Percentiles rank a stretch among this genome's conserved stretches.
phyloP scores from a whole-genome alignment of 2,329 filamentous ascomycete species.

The Fusarium subtropicale region DNA sequence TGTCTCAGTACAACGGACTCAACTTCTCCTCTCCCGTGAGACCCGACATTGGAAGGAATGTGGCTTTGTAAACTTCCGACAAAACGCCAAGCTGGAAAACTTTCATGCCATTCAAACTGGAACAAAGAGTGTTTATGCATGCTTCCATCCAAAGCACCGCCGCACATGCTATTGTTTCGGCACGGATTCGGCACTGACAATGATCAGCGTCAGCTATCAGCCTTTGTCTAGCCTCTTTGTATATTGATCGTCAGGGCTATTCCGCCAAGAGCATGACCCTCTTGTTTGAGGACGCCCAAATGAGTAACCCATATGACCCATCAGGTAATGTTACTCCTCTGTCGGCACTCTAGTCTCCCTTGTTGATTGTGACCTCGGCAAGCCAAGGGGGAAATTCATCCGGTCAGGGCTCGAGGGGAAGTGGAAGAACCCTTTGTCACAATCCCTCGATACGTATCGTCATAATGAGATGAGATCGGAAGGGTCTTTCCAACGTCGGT shows the following conservation, averaged over 20 bases:
- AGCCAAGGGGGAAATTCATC: constrained; percentile 9
- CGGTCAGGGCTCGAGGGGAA: neutral
- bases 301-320: constrained; percentile 22
- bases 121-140: neutral
- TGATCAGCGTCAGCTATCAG: constrained; percentile 35
- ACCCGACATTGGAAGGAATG: constrained; percentile 3
- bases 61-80: constrained; percentile 33
- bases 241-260: constrained; percentile 37
- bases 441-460: neutral
- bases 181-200: constrained; percentile 27
- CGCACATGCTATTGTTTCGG: constrained; percentile 15
- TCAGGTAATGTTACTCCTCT: constrained; percentile 15
- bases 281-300: constrained; percentile 29
- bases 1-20: neutral
- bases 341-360: constrained; percentile 5
- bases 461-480: neutral
- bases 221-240: constrained; percentile 13
- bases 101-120: constrained; percentile 3
- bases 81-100: neutral
- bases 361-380: constrained; percentile 20
- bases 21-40: neutral
- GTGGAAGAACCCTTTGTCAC: neutral
- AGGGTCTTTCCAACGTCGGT: neutral
- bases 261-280: constrained; percentile 30
- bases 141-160: neutral